Percentiles rank a stretch among this genome's conserved stretches.
These are phyloP conservation scores for Russula sp. DNA, from an alignment of 768 basidiomycete species.

Conservation along the genomic window DNA sequence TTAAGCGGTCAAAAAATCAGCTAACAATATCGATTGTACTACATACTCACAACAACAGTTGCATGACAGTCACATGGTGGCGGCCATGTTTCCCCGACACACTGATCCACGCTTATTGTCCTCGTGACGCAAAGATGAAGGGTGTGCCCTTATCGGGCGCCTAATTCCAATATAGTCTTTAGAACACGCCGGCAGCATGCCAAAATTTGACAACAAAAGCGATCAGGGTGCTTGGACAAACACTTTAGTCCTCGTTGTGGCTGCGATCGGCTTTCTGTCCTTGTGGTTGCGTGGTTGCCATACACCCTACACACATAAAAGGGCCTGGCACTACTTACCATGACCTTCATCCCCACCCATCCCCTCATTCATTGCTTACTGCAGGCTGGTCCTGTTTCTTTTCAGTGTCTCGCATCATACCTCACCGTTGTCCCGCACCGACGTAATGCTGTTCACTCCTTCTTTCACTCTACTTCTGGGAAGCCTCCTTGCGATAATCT, in stretches of 20 bases:
- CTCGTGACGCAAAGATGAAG: too few relatives aligned
- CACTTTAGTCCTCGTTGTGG: not conserved
- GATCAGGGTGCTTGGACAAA: not conserved
- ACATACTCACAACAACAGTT: too few relatives aligned
- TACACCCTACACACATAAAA: not conserved
- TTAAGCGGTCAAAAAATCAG: too few relatives aligned
- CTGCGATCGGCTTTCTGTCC: not conserved
- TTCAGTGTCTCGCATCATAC: conserved; percentile 27
- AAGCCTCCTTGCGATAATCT: conserved; percentile 41
- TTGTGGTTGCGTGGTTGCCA: conserved; percentile 11
- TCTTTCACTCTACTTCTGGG: conserved; percentile 48
- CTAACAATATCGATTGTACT: too few relatives aligned
- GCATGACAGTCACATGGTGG: too few relatives aligned
- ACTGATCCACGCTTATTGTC: too few relatives aligned
- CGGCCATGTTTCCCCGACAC: too few relatives aligned
- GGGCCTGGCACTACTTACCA: too few relatives aligned
- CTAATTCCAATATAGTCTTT: too few relatives aligned
- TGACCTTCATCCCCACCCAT: not conserved
- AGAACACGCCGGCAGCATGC: not conserved
- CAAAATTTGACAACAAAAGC: not conserved
- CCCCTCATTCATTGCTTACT: conserved; percentile 1
- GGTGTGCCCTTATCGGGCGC: too few relatives aligned
- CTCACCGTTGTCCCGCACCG: conserved; percentile 71
- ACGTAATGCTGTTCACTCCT: conserved; percentile 51
- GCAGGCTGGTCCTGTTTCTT: conserved; percentile 15